Percentiles rank a stretch among this genome's conserved stretches.
Evolutionary conservation across 495 filamentous ascomycete genomes (phyloP).

Genomic region (Neurospora terricola): DNA sequence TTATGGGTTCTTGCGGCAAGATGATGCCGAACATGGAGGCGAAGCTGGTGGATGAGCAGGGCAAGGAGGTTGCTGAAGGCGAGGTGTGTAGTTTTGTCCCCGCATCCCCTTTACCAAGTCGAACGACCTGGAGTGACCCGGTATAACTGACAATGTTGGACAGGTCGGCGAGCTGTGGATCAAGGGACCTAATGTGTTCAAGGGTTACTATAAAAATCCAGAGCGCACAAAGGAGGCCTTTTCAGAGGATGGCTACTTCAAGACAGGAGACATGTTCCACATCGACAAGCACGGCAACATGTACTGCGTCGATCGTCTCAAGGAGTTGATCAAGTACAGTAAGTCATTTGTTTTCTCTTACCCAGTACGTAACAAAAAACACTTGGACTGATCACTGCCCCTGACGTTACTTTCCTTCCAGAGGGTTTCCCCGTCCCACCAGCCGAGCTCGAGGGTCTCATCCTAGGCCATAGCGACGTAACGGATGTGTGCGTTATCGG

Average conservation of each 20-base stretch:
- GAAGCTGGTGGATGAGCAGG: slow-evolving; percentile 62
- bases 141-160: neutral
- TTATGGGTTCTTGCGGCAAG: slow-evolving; percentile 71
- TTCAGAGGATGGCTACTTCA: slow-evolving; percentile 68
- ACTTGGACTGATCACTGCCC: neutral
- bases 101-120: neutral
- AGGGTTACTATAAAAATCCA: slow-evolving; percentile 64
- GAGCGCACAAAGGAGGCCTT: slow-evolving; percentile 55
- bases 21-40: slow-evolving; percentile 75
- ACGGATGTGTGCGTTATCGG: slow-evolving; percentile 81
- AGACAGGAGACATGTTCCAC: slow-evolving; percentile 64
- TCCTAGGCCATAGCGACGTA: slow-evolving; percentile 61
- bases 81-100: slow-evolving; percentile 7
- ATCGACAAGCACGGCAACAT: slow-evolving; percentile 46
- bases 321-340: slow-evolving; percentile 86
- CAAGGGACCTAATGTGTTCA: slow-evolving; percentile 67
- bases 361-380: neutral
- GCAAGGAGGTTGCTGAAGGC: slow-evolving; percentile 48
- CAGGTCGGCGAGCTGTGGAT: slow-evolving; percentile 67
- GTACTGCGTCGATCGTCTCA: slow-evolving; percentile 70
- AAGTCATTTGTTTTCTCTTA: neutral
- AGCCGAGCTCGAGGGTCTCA: slow-evolving; percentile 75
- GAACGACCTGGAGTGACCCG: neutral
- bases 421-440: slow-evolving; percentile 82
- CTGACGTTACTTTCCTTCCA: slow-evolving; percentile 4